These are phyloP conservation scores for Geotrichum klebahnii DNA, from an alignment of 1,139 yeast species.

Conservation along the genomic window DNA sequence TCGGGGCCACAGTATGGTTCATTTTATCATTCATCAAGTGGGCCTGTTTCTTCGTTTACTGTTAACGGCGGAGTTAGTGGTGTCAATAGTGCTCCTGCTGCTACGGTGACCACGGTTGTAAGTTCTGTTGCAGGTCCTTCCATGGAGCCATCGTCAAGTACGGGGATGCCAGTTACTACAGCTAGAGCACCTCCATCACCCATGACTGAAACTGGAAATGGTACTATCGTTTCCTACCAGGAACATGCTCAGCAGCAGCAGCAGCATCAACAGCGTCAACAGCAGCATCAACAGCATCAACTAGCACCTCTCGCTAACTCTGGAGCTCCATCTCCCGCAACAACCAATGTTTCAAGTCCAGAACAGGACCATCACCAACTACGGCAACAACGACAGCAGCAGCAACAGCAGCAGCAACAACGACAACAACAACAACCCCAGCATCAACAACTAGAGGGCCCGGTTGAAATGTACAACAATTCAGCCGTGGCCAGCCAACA, in stretches of 20 bases:
- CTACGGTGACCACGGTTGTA: too few species aligned
- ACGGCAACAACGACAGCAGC: slow-evolving; percentile 7
- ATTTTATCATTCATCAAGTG: background rate
- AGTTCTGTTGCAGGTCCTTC: too few species aligned
- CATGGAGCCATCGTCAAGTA: too few species aligned
- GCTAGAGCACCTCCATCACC: too few species aligned
- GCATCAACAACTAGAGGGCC: background rate
- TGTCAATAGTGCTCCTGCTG: too few species aligned
- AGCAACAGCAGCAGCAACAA: slow-evolving; percentile 1
- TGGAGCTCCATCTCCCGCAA: slow-evolving; percentile 6
- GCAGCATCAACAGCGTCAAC: background rate
- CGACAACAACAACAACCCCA: slow-evolving; percentile 2
- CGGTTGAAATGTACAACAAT: too few species aligned
- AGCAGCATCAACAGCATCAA: too few species aligned
- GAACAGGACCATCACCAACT: too few species aligned
- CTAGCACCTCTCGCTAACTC: slow-evolving; percentile 3
- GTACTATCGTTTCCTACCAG: background rate
- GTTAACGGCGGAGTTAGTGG: background rate
- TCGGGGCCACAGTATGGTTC: slow-evolving; percentile 3
- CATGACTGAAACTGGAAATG: background rate
- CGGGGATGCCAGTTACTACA: too few species aligned
- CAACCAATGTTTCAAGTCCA: slow-evolving; percentile 6
- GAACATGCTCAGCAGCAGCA: background rate
- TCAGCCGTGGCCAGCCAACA: too few species aligned
- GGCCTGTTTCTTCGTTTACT: background rate